Evolutionary conservation across 768 basidiomycete genomes (phyloP).

Genomic region (Leccinellum albellum): DNA sequence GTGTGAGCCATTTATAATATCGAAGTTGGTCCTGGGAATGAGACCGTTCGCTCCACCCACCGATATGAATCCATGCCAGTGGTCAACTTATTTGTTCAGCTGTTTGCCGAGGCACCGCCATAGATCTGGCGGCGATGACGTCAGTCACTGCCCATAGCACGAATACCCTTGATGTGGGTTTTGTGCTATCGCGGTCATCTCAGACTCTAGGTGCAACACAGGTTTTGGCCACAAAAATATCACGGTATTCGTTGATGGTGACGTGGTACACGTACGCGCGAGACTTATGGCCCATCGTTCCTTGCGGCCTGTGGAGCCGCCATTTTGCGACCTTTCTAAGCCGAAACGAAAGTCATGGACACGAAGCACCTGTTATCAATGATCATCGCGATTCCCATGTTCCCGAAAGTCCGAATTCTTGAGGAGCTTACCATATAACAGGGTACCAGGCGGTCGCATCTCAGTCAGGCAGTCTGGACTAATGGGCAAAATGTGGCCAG

Average conservation of each 20-base stretch:
- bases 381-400: neutral
- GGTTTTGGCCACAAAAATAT: neutral
- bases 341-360: neutral
- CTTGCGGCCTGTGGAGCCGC: neutral
- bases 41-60: neutral
- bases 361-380: neutral
- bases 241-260: neutral
- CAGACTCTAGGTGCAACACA: neutral
- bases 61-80: neutral
- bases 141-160: neutral
- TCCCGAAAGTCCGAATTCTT: neutral
- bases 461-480: neutral
- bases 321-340: neutral
- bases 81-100: neutral
- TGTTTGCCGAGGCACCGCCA: neutral
- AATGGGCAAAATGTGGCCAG: neutral
- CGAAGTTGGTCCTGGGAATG: neutral
- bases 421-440: neutral
- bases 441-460: neutral
- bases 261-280: neutral
- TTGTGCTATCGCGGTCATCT: no score
- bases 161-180: no score
- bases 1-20: neutral
- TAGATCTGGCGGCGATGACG: neutral
- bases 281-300: neutral